Evolutionary conservation across 495 filamentous ascomycete species (phyloP).

Genomic region (Penicillium chermesinum): DNA sequence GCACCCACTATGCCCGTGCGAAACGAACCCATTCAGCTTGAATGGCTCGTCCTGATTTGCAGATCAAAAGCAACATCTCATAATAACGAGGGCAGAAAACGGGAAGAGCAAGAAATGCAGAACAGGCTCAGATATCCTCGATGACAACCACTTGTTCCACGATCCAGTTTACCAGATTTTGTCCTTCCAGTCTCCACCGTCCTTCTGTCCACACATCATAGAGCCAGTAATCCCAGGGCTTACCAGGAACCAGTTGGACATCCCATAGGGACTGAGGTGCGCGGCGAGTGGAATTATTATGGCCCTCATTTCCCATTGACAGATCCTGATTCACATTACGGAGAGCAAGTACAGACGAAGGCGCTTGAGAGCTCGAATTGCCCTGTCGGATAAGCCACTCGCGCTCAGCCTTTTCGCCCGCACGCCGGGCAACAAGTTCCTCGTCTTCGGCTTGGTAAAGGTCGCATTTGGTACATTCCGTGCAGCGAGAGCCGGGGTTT

Average conservation of each 20-base stretch:
- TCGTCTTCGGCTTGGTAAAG: conserved; percentile 85
- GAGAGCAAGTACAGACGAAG: conserved; percentile 13
- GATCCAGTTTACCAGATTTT: conserved; percentile 43
- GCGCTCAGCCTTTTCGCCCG: conserved; percentile 72
- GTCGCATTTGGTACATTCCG: conserved; percentile 80
- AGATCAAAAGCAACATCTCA: too few relatives aligned
- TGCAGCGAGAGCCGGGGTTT: conserved; percentile 63
- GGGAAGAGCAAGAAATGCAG: neutral
- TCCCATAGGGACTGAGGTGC: conserved; percentile 13
- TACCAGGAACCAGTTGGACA: conserved; percentile 13
- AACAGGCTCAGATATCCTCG: conserved; percentile 26
- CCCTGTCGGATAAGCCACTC: conserved; percentile 73
- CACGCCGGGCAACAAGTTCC: conserved; percentile 66
- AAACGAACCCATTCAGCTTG: too few relatives aligned
- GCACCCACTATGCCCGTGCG: neutral
- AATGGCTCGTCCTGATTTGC: too few relatives aligned
- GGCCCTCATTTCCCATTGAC: conserved; percentile 16
- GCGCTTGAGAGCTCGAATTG: conserved; percentile 12
- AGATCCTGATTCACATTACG: conserved; percentile 35
- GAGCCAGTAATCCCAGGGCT: conserved; percentile 34
- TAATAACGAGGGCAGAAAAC: neutral
- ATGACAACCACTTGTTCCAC: conserved; percentile 38
- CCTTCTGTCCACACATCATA: conserved; percentile 34
- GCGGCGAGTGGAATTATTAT: conserved; percentile 1
- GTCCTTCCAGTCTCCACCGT: conserved; percentile 41